These are phyloP conservation scores for Alternaria infectoria DNA, from an alignment of 2,329 filamentous ascomycete genomes.

Conservation along the genomic window DNA sequence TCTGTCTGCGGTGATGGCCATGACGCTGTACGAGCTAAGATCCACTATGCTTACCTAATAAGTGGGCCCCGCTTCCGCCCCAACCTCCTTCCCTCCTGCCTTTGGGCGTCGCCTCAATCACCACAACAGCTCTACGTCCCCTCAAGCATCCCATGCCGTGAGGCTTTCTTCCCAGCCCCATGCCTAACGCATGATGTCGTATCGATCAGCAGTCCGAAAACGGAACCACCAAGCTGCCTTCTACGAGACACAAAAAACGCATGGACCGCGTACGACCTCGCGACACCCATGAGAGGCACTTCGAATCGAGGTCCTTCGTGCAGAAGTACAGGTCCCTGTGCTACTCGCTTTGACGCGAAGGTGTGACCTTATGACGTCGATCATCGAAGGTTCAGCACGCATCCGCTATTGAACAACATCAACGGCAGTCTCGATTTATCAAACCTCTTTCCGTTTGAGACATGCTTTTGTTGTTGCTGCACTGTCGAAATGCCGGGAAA, in stretches of 20 bases:
- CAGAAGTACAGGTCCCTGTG: background rate
- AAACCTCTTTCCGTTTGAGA: background rate
- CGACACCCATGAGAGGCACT: background rate
- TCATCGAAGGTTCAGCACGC: background rate
- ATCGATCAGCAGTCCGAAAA: background rate
- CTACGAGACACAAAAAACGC: background rate
- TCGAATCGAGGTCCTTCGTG: background rate
- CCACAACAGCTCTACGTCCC: background rate
- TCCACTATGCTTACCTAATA: background rate
- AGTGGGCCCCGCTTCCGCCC: background rate
- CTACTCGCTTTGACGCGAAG: background rate
- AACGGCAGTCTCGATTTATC: background rate
- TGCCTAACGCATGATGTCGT: background rate
- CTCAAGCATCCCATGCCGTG: background rate
- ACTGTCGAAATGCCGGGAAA: background rate
- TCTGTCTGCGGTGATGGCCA: background rate
- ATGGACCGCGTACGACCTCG: background rate
- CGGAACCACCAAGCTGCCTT: background rate
- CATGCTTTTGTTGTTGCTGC: background rate
- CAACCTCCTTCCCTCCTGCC: background rate
- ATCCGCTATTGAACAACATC: background rate
- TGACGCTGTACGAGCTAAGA: background rate
- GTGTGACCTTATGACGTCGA: background rate
- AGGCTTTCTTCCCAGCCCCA: background rate
- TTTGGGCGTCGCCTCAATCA: background rate